phyloP scores from a whole-genome alignment of 164 flowering plant species.

The Chloranthus sessilifolius region DNA sequence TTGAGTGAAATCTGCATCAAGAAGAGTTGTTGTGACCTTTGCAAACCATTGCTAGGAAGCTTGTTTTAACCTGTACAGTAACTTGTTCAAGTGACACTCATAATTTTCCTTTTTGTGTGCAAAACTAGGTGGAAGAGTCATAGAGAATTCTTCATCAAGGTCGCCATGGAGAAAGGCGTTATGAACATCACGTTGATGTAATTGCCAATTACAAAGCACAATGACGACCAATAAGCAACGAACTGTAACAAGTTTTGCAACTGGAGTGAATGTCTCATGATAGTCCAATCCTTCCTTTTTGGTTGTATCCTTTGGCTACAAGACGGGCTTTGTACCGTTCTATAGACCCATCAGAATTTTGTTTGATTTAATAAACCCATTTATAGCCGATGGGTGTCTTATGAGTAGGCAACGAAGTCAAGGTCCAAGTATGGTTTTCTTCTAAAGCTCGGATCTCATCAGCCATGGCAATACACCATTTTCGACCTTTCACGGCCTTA shows the following conservation, averaged over 20 bases:
- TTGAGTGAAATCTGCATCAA: background rate
- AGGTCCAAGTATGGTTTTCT: no score
- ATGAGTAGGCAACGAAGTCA: no score
- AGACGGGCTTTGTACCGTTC: conserved; percentile 1
- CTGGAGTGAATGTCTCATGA: background rate
- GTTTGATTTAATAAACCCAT: conserved; percentile 1
- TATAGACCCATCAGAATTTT: background rate
- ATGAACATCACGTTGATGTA: background rate
- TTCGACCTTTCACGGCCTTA: background rate
- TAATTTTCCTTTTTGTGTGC: background rate
- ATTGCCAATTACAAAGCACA: background rate
- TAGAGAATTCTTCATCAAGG: background rate
- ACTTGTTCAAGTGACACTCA: background rate
- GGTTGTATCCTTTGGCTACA: background rate
- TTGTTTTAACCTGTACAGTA: background rate
- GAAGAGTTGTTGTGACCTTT: background rate
- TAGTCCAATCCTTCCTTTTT: background rate
- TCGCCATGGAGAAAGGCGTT: background rate
- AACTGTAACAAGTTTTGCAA: background rate
- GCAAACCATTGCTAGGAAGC: background rate
- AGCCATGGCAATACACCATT: background rate
- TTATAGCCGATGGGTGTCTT: background rate
- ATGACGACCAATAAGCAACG: background rate
- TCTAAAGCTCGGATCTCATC: background rate
- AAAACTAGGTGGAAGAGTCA: background rate